Evolutionary conservation across 1,139 yeast genomes (phyloP).

Genomic region (Yamadazyma diospyri): DNA sequence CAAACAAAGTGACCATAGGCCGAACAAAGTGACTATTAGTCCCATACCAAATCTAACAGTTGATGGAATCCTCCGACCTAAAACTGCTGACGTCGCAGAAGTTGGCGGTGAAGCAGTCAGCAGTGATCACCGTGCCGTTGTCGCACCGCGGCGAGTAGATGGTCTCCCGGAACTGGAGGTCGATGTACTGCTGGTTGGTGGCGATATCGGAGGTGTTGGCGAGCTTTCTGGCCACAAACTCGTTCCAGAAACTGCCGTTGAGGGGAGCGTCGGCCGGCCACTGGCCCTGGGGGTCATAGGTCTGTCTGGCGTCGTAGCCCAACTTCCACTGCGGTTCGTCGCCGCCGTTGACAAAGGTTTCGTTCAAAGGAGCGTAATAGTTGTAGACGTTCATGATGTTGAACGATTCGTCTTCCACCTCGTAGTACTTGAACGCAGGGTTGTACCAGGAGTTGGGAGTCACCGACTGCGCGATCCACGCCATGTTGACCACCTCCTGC

Average conservation of each 20-base stretch:
- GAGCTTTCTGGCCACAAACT: slow-evolving; percentile 31
- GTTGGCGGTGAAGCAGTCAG: slow-evolving; percentile 37
- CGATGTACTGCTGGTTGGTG: slow-evolving; percentile 45
- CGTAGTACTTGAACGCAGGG: slow-evolving; percentile 72
- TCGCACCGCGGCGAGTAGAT: slow-evolving; percentile 48
- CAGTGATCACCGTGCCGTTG: slow-evolving; percentile 27
- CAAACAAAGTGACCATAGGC: no score
- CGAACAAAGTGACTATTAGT: no score
- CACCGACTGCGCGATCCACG: slow-evolving; percentile 66
- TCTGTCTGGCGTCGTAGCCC: slow-evolving; percentile 53
- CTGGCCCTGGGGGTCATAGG: slow-evolving; percentile 38
- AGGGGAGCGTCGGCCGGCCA: slow-evolving; percentile 55
- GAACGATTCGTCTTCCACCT: slow-evolving; percentile 62
- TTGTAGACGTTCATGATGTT: slow-evolving; percentile 58
- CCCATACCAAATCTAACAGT: no score
- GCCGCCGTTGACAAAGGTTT: slow-evolving; percentile 46
- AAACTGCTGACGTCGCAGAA: slow-evolving; percentile 34
- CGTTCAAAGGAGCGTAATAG: slow-evolving; percentile 51
- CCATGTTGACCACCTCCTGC: slow-evolving; percentile 46
- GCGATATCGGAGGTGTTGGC: slow-evolving; percentile 16
- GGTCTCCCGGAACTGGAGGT: slow-evolving; percentile 48
- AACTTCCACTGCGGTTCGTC: slow-evolving; percentile 53
- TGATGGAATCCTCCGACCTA: slow-evolving; percentile 12
- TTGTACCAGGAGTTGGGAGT: slow-evolving; percentile 59
- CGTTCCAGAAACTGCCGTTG: slow-evolving; percentile 60